These are phyloP conservation scores for Papiliotrema terrestris DNA, from an alignment of 1,284 basidiomycete species.

Conservation along the genomic window DNA sequence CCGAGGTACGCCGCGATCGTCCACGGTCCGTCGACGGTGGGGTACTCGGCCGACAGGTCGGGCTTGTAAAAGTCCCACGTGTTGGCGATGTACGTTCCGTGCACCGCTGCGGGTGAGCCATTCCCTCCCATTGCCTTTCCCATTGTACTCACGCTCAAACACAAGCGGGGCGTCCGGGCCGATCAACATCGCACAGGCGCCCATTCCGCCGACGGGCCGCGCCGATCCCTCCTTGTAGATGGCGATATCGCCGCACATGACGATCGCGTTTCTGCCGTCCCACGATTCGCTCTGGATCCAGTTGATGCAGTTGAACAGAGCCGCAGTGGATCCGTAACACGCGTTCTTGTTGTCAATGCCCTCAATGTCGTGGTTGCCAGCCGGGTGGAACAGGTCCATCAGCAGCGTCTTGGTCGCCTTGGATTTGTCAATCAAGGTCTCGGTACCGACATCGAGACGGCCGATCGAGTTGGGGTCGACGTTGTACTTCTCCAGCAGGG, in stretches of 20 bases:
- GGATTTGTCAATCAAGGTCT: conserved; percentile 99
- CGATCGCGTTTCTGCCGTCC: conserved; percentile 97
- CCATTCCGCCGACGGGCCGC: conserved; percentile 94
- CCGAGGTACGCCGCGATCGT: conserved; percentile 94
- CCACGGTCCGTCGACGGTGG: conserved; percentile 94
- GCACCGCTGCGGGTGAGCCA: conserved; percentile 63
- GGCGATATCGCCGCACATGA: conserved; percentile 96
- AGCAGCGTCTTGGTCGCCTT: conserved; percentile 98
- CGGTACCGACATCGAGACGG: conserved; percentile 95
- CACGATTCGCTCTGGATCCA: conserved; percentile 97
- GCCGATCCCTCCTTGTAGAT: conserved; percentile 96
- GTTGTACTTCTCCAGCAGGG: conserved; percentile 89
- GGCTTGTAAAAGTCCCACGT: conserved; percentile 99
- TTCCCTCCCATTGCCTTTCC: background rate
- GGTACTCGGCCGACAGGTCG: conserved; percentile 62
- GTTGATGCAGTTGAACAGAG: conserved; percentile 95
- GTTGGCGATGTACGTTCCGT: conserved; percentile 97
- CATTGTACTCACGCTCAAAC: conserved; percentile 75
- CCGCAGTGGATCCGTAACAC: conserved; percentile 97
- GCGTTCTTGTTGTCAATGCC: conserved; percentile 99
- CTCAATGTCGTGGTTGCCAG: conserved; percentile 96
- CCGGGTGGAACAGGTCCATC: conserved; percentile 92
- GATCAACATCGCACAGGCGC: conserved; percentile 90
- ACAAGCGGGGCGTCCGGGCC: conserved; percentile 93
- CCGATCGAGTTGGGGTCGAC: conserved; percentile 95